Evolutionary conservation across 2,329 filamentous ascomycete genomes (phyloP).

Genomic region (Fusarium lyarnte): DNA sequence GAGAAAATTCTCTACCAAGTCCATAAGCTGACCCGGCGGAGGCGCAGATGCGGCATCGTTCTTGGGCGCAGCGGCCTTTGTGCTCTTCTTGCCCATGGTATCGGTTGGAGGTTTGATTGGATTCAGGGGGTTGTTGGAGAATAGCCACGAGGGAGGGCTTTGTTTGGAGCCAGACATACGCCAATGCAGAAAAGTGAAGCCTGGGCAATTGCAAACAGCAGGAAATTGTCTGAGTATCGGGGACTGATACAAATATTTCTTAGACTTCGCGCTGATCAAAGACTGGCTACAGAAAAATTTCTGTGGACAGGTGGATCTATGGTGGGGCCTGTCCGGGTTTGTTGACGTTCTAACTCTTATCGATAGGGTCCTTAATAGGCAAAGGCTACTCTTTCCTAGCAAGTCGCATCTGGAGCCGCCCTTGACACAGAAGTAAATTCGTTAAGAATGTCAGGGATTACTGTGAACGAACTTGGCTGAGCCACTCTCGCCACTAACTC

Average conservation of each 20-base stretch:
- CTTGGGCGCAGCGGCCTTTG: slow-evolving; percentile 32
- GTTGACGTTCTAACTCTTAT: slow-evolving; percentile 32
- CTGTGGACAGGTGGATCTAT: slow-evolving; percentile 29
- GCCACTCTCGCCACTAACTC: neutral
- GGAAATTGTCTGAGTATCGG: slow-evolving; percentile 5
- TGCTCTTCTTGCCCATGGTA: slow-evolving; percentile 49
- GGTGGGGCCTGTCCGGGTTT: slow-evolving; percentile 35
- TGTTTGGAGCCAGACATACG: slow-evolving; percentile 48
- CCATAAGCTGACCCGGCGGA: slow-evolving; percentile 70
- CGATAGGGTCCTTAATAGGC: neutral
- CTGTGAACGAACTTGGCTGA: fast-evolving
- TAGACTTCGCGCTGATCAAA: slow-evolving; percentile 9
- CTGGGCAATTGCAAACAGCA: slow-evolving; percentile 1
- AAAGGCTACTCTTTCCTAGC: neutral
- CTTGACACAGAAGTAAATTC: neutral
- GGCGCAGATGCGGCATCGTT: slow-evolving; percentile 38
- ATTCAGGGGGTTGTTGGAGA: slow-evolving; percentile 52
- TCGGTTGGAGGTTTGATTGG: slow-evolving; percentile 25
- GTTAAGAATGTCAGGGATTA: neutral
- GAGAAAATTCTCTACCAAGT: slow-evolving; percentile 74
- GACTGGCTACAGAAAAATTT: slow-evolving; percentile 40
- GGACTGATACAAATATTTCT: slow-evolving; percentile 22
- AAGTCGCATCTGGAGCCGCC: neutral
- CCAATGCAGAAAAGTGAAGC: slow-evolving; percentile 6
- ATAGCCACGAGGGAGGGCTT: slow-evolving; percentile 55